Percentiles rank a stretch among this genome's conserved stretches.
Conservation (phyloP, 1,284 basidiomycete species). For the Cryptococcus sp. region DNA sequence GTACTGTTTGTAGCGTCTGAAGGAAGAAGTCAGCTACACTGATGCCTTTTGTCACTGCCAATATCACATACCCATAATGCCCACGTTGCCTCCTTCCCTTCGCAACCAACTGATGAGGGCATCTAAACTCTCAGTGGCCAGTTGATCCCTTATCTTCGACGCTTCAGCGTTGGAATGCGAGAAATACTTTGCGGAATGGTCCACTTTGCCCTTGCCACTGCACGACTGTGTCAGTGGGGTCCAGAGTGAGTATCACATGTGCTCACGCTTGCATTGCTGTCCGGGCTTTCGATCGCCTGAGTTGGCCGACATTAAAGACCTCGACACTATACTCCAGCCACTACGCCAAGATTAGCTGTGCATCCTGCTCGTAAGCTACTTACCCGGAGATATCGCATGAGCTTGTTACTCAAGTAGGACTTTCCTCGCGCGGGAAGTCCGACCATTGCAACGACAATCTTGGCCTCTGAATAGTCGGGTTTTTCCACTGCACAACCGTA, state of each 20-base stretch:
- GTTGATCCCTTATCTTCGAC: constrained; percentile 72
- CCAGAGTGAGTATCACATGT: background rate
- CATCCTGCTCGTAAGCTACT: constrained; percentile 20
- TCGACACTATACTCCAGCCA: constrained; percentile 99
- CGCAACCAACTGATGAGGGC: constrained; percentile 94
- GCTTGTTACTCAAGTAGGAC: constrained; percentile 80
- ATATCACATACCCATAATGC: constrained; percentile 77
- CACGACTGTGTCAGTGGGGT: constrained; percentile 7
- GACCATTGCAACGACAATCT: constrained; percentile 98
- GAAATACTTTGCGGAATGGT: constrained; percentile 91
- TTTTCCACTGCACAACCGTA: constrained; percentile 67
- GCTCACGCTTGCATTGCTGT: constrained; percentile 71
- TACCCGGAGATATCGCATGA: constrained; percentile 76
- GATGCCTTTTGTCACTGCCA: background rate
- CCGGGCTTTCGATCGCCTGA: constrained; percentile 82
- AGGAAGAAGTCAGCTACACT: background rate
- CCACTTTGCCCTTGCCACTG: constrained; percentile 58
- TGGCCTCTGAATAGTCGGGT: constrained; percentile 96
- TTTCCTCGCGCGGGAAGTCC: constrained; percentile 81
- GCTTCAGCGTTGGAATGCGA: constrained; percentile 82
- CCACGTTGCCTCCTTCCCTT: constrained; percentile 88
- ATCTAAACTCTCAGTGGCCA: constrained; percentile 91
- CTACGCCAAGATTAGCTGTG: constrained; percentile 53
- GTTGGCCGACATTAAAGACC: constrained; percentile 97
- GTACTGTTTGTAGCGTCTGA: constrained; percentile 94